Evolutionary conservation across 176 grass and related monocot species (phyloP).

Genomic region (Rhynchospora tenuis): DNA sequence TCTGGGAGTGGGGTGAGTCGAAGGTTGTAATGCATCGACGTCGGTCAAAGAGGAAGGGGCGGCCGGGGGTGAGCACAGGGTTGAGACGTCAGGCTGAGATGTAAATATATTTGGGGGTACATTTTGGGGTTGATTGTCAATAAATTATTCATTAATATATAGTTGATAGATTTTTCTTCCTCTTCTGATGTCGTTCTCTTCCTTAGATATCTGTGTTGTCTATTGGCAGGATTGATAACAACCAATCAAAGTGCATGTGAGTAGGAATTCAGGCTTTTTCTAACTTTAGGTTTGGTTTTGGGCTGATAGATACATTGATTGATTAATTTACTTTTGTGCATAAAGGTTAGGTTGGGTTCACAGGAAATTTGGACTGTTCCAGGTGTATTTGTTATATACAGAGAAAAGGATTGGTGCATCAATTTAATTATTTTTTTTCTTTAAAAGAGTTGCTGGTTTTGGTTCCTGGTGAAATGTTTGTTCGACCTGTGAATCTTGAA

Average conservation of each 20-base stretch:
- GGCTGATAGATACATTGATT: conserved; percentile 16
- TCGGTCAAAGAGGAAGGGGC: conserved; percentile 9
- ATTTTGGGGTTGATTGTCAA: conserved; percentile 14
- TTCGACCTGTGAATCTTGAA: conserved; percentile 1
- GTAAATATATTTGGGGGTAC: conserved; percentile 15
- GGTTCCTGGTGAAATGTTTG: background rate
- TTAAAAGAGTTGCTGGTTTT: background rate
- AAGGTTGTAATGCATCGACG: conserved; percentile 28
- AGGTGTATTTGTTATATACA: conserved; percentile 24
- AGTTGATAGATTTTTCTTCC: conserved; percentile 21
- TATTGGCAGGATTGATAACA: conserved; percentile 28
- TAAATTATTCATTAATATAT: conserved; percentile 17
- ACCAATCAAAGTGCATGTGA: conserved; percentile 22
- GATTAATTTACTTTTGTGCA: background rate
- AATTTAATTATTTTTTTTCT: background rate
- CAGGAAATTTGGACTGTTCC: conserved; percentile 12
- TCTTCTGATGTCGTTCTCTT: background rate
- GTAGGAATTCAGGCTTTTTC: conserved; percentile 15
- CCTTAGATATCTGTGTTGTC: conserved; percentile 15
- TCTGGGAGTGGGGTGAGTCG: conserved; percentile 68
- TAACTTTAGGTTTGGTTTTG: conserved; percentile 22
- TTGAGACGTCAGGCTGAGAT: background rate
- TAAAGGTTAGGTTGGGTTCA: conserved; percentile 32
- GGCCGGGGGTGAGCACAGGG: background rate
- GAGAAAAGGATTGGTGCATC: background rate